A percentile compares a stretch with the other conserved stretches of the same genome.
Conservation (phyloP, 75 land plant genomes). For the Cryptomeria japonica region DNA sequence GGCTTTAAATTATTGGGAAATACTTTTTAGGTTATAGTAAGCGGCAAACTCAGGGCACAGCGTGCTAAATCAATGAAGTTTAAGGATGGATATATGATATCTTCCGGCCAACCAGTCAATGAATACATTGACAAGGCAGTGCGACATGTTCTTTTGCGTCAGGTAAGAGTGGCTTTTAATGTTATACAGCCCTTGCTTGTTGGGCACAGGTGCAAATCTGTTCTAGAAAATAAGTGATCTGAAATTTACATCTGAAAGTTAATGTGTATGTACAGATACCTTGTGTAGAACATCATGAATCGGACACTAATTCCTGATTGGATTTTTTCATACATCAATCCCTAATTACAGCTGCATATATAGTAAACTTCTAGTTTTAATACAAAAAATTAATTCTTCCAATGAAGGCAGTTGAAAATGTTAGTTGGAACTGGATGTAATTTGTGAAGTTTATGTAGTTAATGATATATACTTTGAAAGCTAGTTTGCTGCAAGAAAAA, state of each 20-base stretch:
- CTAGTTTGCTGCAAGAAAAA: not conserved
- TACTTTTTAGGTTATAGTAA: slow-evolving; percentile 72
- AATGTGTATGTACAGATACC: not conserved
- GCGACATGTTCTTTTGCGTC: slow-evolving; percentile 78
- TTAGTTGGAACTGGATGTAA: not conserved
- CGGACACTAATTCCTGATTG: not conserved
- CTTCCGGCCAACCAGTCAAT: slow-evolving; percentile 81
- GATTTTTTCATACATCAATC: not conserved
- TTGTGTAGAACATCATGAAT: not conserved
- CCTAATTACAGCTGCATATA: not conserved
- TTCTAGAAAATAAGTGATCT: not conserved
- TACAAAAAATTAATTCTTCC: no score
- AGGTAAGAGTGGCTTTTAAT: slow-evolving; percentile 36
- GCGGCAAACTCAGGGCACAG: slow-evolving; percentile 81
- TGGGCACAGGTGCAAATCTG: not conserved
- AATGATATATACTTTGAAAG: not conserved
- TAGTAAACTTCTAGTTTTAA: not conserved
- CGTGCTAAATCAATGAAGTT: slow-evolving; percentile 87
- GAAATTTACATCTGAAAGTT: not conserved
- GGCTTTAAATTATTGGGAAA: not conserved
- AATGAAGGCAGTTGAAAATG: not conserved
- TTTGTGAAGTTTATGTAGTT: not conserved
- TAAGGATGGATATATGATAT: slow-evolving; percentile 78
- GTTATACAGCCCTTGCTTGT: not conserved
- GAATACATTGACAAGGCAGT: slow-evolving; percentile 84